phyloP scores from a whole-genome alignment of 2,329 filamentous ascomycete genomes.

The Colletotrichum liaoningense region DNA sequence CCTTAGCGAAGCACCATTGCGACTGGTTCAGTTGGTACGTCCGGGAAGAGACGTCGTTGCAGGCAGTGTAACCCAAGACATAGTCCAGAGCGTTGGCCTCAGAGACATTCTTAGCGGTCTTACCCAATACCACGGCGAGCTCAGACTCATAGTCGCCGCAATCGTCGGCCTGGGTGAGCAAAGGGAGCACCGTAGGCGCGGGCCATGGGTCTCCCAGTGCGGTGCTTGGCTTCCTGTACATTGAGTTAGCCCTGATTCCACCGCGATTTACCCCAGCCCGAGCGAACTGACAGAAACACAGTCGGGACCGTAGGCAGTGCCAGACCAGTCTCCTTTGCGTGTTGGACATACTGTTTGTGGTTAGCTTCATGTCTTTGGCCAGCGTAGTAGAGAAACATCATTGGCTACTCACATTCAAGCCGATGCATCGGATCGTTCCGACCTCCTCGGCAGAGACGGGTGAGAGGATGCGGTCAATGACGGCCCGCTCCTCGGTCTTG shows the following conservation, averaged over 20 bases:
- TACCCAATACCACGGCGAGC: slow-evolving; percentile 66
- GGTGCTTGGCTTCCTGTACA: slow-evolving; percentile 60
- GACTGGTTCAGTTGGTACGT: slow-evolving; percentile 64
- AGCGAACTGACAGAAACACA: slow-evolving; percentile 58
- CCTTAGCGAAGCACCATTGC: slow-evolving; percentile 70
- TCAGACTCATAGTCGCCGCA: slow-evolving; percentile 71
- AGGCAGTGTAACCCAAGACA: slow-evolving; percentile 71
- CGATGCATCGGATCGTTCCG: slow-evolving; percentile 60
- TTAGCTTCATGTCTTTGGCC: background rate
- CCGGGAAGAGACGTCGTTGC: slow-evolving; percentile 73
- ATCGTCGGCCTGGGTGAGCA: slow-evolving; percentile 58
- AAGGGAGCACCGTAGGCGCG: slow-evolving; percentile 62
- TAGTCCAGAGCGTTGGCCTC: slow-evolving; percentile 68
- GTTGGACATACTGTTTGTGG: slow-evolving; percentile 46
- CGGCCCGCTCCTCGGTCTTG: slow-evolving; percentile 58
- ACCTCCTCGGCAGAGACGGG: slow-evolving; percentile 44
- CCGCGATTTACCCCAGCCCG: background rate
- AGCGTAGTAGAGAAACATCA: slow-evolving; percentile 27
- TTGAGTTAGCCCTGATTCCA: background rate
- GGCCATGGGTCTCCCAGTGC: slow-evolving; percentile 66
- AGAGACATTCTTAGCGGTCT: slow-evolving; percentile 62
- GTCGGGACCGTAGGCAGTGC: slow-evolving; percentile 65
- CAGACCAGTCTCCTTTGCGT: slow-evolving; percentile 61
- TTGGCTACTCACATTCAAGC: slow-evolving; percentile 59
- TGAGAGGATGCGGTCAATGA: slow-evolving; percentile 61